phyloP scores from a whole-genome alignment of 768 basidiomycete genomes.

The Ramaria sp. region DNA sequence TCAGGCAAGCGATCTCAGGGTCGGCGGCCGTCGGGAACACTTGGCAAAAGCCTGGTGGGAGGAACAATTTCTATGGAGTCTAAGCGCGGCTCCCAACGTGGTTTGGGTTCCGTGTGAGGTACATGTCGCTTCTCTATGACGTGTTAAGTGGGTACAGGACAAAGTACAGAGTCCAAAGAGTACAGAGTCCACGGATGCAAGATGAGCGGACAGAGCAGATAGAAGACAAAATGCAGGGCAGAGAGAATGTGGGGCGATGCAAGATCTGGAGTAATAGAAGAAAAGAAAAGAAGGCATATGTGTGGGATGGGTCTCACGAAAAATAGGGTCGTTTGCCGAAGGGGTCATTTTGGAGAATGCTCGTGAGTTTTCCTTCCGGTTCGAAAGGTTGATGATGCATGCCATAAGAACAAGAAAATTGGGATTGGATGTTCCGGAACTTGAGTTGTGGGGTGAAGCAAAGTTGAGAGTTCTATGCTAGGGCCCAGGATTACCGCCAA shows the following conservation, averaged over 20 bases:
- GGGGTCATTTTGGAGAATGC: not conserved
- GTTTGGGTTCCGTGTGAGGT: not conserved
- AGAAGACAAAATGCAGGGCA: not conserved
- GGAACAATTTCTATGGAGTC: not conserved
- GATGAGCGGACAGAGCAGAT: not conserved
- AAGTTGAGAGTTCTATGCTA: not conserved
- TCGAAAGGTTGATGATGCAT: not conserved
- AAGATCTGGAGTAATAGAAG: not conserved
- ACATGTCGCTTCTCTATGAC: conserved; percentile 1
- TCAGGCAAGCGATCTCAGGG: not conserved
- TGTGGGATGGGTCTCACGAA: not conserved
- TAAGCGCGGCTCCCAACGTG: not conserved
- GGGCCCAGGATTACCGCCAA: not conserved
- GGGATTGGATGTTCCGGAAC: not conserved
- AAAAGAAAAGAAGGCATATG: not conserved
- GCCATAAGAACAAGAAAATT: not conserved
- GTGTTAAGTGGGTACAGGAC: conserved; percentile 3
- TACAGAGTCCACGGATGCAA: conserved; percentile 6
- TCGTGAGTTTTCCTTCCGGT: not conserved
- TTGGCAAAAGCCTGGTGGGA: not conserved
- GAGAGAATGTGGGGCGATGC: not conserved
- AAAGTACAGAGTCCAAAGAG: conserved; percentile 3
- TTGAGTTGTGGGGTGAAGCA: not conserved
- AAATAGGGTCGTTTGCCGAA: not conserved
- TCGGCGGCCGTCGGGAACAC: not conserved